phyloP scores from a whole-genome alignment of 768 basidiomycete species.

The Candolleomyces efflorescens region DNA sequence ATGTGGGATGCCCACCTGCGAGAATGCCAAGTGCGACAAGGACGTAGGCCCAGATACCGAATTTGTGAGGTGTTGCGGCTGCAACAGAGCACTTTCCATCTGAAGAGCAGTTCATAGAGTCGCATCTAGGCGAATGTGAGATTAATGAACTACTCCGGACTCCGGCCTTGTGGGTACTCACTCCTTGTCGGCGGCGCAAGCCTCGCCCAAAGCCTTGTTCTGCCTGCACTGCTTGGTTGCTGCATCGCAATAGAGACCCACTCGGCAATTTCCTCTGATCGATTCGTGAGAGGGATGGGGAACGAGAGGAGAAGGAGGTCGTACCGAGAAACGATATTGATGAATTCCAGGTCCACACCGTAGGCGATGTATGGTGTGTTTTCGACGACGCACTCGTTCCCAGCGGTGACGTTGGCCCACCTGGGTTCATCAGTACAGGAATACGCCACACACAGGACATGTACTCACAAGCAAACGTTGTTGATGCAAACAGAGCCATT shows the following conservation, averaged over 20 bases:
- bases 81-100: conserved; percentile 58
- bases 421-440: conserved; percentile 29
- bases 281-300: not conserved
- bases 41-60: conserved; percentile 66
- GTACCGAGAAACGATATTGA: conserved; percentile 80
- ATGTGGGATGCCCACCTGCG: conserved; percentile 47
- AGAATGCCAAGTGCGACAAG: conserved; percentile 69
- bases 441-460: not conserved
- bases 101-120: conserved; percentile 68
- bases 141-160: not conserved
- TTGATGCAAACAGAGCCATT: conserved; percentile 86
- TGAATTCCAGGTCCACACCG: conserved; percentile 52
- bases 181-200: conserved; percentile 55
- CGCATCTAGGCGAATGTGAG: conserved; percentile 44
- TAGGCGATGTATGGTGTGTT: conserved; percentile 80
- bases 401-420: conserved; percentile 74
- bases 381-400: conserved; percentile 62
- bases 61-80: conserved; percentile 57
- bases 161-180: conserved; percentile 18
- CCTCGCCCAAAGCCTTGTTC: conserved; percentile 49
- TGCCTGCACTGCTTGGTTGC: conserved; percentile 51
- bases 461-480: conserved; percentile 72
- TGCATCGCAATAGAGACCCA: conserved; percentile 76
- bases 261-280: conserved; percentile 63
- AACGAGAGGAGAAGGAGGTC: not conserved